Evolutionary conservation across 2,329 filamentous ascomycete genomes (phyloP).

Genomic region (Annulohypoxylon truncatum): DNA sequence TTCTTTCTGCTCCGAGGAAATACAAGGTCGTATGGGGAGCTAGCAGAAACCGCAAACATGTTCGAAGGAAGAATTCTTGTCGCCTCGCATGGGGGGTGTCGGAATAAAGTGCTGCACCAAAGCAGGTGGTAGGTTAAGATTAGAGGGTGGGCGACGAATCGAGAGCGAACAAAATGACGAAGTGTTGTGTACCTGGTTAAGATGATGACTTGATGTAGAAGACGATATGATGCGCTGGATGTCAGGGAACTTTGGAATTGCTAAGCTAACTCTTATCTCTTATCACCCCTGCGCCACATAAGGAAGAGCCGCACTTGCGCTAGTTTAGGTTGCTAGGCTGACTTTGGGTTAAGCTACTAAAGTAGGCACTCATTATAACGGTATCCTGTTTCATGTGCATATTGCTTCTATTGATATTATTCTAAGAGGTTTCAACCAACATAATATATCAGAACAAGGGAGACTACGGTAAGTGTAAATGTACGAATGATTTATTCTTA

Average conservation of each 20-base stretch:
- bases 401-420: background rate
- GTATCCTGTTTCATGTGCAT: background rate
- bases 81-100: constrained; percentile 46
- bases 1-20: constrained; percentile 51
- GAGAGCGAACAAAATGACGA: background rate
- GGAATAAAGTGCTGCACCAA: constrained; percentile 16
- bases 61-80: constrained; percentile 44
- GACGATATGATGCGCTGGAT: constrained; percentile 4
- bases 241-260: constrained; percentile 18
- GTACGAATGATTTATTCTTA: too few relatives aligned
- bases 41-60: constrained; percentile 50
- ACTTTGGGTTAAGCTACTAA: background rate
- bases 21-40: constrained; percentile 49
- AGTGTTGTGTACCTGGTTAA: background rate
- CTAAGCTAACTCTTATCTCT: constrained; percentile 30
- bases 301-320: constrained; percentile 11
- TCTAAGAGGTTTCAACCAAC: background rate
- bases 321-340: background rate
- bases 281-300: constrained; percentile 25
- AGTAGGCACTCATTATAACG: background rate
- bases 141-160: background rate
- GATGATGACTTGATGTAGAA: background rate
- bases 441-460: too few relatives aligned
- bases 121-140: background rate
- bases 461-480: too few relatives aligned